Evolutionary conservation across 441 rosid genomes (phyloP).

Genomic region (Euphorbia corollata): DNA sequence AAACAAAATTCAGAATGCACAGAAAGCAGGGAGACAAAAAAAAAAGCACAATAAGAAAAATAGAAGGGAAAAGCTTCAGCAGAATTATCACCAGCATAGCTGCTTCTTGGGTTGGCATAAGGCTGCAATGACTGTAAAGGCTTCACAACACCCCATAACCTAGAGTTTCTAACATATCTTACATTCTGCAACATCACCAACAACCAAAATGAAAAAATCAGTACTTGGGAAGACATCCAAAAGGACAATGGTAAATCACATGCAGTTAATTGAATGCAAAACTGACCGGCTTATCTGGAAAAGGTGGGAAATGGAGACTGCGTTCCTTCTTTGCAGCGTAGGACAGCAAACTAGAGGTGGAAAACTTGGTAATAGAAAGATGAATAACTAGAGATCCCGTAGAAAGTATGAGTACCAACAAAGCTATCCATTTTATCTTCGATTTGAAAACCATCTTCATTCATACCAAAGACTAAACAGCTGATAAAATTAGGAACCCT

Average conservation of each 20-base stretch:
- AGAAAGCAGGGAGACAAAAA: background rate
- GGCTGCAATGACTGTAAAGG: conserved; percentile 76
- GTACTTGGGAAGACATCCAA: background rate
- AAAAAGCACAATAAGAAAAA: background rate
- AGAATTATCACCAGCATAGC: conserved; percentile 56
- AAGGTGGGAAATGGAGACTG: conserved; percentile 44
- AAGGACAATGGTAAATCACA: background rate
- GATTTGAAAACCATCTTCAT: conserved; percentile 56
- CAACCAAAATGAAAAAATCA: conserved; percentile 13
- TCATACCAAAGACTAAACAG: conserved; percentile 20
- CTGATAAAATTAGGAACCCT: conserved; percentile 17
- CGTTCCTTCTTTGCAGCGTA: conserved; percentile 45
- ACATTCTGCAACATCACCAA: conserved; percentile 36
- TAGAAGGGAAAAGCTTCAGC: conserved; percentile 10
- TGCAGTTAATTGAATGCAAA: conserved; percentile 6
- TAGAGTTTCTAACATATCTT: conserved; percentile 38
- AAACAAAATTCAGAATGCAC: background rate
- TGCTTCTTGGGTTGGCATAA: conserved; percentile 76
- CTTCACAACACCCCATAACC: conserved; percentile 78
- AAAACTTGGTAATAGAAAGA: conserved; percentile 72
- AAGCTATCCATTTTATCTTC: conserved; percentile 82
- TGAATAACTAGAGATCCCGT: conserved; percentile 71
- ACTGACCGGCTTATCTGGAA: conserved; percentile 38
- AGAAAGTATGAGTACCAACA: conserved; percentile 62
- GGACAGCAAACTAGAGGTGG: conserved; percentile 44